A percentile compares a stretch with the other conserved stretches of the same genome.
These are phyloP conservation scores for Luffa aegyptiaca DNA, from an alignment of 306 rosid species.

Conservation along the genomic window DNA sequence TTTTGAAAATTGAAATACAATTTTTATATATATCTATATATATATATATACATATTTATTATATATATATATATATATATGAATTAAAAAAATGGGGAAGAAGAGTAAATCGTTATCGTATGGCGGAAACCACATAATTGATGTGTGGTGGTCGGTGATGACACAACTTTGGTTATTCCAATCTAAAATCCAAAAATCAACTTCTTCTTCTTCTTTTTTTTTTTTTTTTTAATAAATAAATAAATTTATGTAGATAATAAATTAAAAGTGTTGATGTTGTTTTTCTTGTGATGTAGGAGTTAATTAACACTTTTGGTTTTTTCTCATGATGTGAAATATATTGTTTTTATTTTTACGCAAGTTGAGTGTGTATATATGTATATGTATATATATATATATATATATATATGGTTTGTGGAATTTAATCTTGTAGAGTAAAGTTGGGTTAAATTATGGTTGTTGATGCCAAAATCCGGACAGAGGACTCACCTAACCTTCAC, in stretches of 20 bases:
- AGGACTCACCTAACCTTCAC: too few relatives aligned
- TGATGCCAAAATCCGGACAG: too few relatives aligned
- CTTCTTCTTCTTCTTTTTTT: background rate
- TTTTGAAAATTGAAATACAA: background rate
- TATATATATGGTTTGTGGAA: too few relatives aligned
- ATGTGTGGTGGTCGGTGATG: constrained; percentile 14
- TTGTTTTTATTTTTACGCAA: background rate
- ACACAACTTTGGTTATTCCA: constrained; percentile 3
- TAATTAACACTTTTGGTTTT: background rate
- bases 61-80: background rate
- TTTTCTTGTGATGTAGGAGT: background rate
- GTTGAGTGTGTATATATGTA: too few relatives aligned
- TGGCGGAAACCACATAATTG: constrained; percentile 11
- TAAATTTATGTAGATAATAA: background rate
- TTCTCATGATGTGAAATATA: background rate
- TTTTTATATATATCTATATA: background rate
- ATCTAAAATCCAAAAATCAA: background rate
- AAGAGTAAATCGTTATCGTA: background rate
- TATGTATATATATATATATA: too few relatives aligned
- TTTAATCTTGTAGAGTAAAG: too few relatives aligned
- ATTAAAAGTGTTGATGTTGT: background rate
- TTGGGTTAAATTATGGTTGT: too few relatives aligned
- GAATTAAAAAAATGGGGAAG: background rate
- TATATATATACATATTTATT: background rate
- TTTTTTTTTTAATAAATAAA: background rate